Evolutionary conservation across 148 eudicot genomes (phyloP).

Genomic region (Simmondsia chinensis): DNA sequence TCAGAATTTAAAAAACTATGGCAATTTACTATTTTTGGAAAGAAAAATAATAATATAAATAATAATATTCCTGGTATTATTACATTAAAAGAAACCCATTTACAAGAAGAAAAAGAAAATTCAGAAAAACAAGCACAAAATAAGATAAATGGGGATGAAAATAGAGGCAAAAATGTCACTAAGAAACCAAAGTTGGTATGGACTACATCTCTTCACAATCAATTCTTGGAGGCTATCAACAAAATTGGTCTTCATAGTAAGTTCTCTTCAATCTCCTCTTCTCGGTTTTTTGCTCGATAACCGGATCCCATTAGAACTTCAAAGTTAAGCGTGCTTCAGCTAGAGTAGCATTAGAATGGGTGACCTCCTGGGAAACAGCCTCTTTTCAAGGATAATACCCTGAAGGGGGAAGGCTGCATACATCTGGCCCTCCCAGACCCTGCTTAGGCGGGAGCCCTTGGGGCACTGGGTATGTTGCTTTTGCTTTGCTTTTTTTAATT

Average conservation of each 20-base stretch:
- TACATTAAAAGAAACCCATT: too few relatives aligned
- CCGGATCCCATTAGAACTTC: too few relatives aligned
- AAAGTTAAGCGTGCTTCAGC: too few relatives aligned
- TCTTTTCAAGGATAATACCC: too few relatives aligned
- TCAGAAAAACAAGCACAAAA: background rate
- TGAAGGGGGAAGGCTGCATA: too few relatives aligned
- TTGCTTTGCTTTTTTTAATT: too few relatives aligned
- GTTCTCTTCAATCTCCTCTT: background rate
- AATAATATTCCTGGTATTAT: too few relatives aligned
- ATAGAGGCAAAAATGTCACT: background rate
- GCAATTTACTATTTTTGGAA: slow-evolving; percentile 30
- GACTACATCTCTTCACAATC: slow-evolving; percentile 44
- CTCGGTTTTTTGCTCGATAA: background rate
- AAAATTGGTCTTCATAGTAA: slow-evolving; percentile 44
- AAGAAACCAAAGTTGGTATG: slow-evolving; percentile 38
- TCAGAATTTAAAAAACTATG: slow-evolving; percentile 33
- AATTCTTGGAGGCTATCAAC: slow-evolving; percentile 42
- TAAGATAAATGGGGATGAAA: background rate
- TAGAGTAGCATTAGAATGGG: too few relatives aligned
- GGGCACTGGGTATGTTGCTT: too few relatives aligned
- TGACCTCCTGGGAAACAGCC: too few relatives aligned
- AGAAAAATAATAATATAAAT: background rate
- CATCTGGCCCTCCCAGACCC: too few relatives aligned
- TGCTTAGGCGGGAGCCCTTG: too few relatives aligned
- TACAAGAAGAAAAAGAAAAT: background rate